Conservation (phyloP, 2,329 filamentous ascomycete genomes). For the Diaporthe longicolla region DNA sequence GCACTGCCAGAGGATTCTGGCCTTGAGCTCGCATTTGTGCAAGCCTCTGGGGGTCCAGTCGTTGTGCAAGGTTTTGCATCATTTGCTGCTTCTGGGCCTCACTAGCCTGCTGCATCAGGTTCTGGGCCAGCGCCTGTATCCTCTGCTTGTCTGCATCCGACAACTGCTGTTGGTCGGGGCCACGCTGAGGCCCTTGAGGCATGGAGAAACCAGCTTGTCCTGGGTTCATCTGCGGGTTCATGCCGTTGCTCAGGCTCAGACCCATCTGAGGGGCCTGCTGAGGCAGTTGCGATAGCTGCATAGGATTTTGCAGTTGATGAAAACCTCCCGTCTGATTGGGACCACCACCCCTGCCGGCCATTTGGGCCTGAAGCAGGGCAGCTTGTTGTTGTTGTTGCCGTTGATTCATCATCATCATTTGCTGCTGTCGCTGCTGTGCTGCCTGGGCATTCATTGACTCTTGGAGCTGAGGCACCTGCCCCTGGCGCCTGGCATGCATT, state of each 20-base stretch:
- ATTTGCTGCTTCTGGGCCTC: constrained; percentile 62
- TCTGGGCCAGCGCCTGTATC: constrained; percentile 60
- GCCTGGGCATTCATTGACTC: constrained; percentile 59
- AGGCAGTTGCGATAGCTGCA: constrained; percentile 68
- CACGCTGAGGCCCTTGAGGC: constrained; percentile 53
- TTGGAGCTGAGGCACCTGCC: constrained; percentile 64
- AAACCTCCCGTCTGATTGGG: constrained; percentile 65
- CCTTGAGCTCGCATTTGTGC: constrained; percentile 60
- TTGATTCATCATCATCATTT: constrained; percentile 42
- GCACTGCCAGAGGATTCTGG: constrained; percentile 65
- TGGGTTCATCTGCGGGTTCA: constrained; percentile 58
- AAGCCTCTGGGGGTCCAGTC: constrained; percentile 57
- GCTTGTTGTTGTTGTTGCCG: constrained; percentile 53
- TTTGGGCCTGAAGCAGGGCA: constrained; percentile 62
- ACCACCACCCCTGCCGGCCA: constrained; percentile 63
- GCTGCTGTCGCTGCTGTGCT: constrained; percentile 42
- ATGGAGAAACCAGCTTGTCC: constrained; percentile 57
- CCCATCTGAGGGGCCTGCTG: constrained; percentile 58
- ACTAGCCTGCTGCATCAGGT: constrained; percentile 56
- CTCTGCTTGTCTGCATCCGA: constrained; percentile 60
- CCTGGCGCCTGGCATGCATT: constrained; percentile 65
- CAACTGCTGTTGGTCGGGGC: constrained; percentile 56
- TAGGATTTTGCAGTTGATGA: constrained; percentile 70
- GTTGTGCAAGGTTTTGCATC: constrained; percentile 56
- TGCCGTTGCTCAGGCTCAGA: constrained; percentile 59